Base-by-base conservation (phyloP, 2,329 filamentous ascomycete species). In the Colletotrichum melonis region DNA sequence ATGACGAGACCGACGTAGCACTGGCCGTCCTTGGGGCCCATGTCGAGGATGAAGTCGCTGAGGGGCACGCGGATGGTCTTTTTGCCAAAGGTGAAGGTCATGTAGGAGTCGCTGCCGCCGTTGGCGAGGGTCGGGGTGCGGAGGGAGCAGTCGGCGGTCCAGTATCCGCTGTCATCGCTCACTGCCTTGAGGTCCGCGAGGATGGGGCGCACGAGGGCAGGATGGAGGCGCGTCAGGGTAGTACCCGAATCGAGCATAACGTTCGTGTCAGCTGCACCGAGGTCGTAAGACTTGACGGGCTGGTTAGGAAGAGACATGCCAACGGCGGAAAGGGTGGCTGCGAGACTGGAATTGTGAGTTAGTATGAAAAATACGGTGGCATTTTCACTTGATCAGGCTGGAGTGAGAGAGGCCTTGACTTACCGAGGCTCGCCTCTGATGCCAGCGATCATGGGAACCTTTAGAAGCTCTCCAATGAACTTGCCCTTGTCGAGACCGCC, bases 211-310 rank as follows among this genome's bases (percentile, higher is more conserved):
- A 86, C 86, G 8, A 88, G 78, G 1, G 78, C 55, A 11, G 80
- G 75, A 22, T 87, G 87, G 49, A 90, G 82, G 24, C 85, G 82
- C 4, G 81, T 84, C 14, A 89, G 78, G 0, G 88, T 89, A 1
- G 87, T 86, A 64, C 88, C 88, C 2, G 86, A 87, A 80, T 90
- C 88, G 64, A 90, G 82, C 78, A 88, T 82, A 26, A 87, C 84
- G 60, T 82, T 83, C 11, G 81, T 76, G 28, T 86, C 84, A 7
- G 78, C 71, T 1, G 69, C 74, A 2, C 67, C 55, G 1, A 84
- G 76, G 19, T 73, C 63, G 74, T 79, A 81, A 9, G 52, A 56
- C 60, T 71, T 78, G 49, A 77, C 28, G 0, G 77, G 71, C 7
- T 72, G 55, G 26, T 69, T 76, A n/a, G 63, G 64, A 16, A 80